phyloP scores from a whole-genome alignment of 2,329 filamentous ascomycete species.

The Coniella vitis region DNA sequence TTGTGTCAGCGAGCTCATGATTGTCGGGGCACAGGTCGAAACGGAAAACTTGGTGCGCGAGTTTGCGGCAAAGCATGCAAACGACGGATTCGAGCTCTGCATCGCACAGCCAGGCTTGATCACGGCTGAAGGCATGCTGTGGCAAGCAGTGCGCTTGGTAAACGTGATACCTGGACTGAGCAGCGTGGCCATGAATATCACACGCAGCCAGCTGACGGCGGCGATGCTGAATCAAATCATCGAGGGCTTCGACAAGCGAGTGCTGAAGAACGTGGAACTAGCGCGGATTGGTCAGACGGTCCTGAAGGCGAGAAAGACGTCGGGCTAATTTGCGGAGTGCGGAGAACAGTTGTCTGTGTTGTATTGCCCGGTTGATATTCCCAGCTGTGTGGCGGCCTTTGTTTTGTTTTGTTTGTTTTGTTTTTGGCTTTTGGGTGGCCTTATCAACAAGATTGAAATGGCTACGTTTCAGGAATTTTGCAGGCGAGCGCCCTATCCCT shows the following conservation, averaged over 20 bases:
- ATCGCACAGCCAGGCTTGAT: constrained; percentile 39
- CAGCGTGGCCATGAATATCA: background rate
- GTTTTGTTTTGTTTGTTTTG: too few species aligned
- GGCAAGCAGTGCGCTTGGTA: background rate
- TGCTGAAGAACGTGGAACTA: constrained; percentile 36
- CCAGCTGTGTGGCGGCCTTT: too few species aligned
- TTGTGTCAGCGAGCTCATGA: background rate
- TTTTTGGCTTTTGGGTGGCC: too few species aligned
- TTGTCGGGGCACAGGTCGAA: constrained; percentile 31
- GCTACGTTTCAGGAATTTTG: too few species aligned
- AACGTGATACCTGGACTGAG: constrained; percentile 26
- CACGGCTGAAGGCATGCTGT: constrained; percentile 20
- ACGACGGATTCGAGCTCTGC: constrained; percentile 29
- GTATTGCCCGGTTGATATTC: too few species aligned
- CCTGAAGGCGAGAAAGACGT: background rate
- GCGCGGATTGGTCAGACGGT: constrained; percentile 26
- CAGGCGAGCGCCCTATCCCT: background rate
- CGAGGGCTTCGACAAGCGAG: constrained; percentile 40
- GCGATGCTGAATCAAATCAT: constrained; percentile 37
- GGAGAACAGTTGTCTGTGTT: too few species aligned
- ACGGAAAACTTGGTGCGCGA: constrained; percentile 37
- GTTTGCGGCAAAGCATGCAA: constrained; percentile 29
- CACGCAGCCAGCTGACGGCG: constrained; percentile 24
- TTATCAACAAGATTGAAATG: too few species aligned
- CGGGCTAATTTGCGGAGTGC: background rate